These are phyloP conservation scores for Scenedesmus sp. DNA, from an alignment of 163 green algal species.

Conservation along the genomic window DNA sequence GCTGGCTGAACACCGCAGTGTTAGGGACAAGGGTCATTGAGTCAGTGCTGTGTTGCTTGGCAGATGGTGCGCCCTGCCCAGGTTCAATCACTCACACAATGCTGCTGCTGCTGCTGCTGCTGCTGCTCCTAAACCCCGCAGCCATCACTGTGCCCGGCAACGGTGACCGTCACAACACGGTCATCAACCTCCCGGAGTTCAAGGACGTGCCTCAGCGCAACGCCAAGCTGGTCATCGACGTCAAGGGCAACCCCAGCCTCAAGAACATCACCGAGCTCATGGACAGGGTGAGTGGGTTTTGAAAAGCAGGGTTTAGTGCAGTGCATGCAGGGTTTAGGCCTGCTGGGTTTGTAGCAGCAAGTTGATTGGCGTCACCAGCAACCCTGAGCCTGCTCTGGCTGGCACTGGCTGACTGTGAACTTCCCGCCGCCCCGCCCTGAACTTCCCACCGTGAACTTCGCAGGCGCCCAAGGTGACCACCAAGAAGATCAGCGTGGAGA, in stretches of 20 bases:
- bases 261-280: background rate
- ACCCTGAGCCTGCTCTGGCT: background rate
- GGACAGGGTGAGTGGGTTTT: background rate
- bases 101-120: background rate
- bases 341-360: background rate
- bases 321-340: background rate
- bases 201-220: background rate
- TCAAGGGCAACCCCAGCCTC: conserved; percentile 1
- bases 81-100: no score
- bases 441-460: background rate
- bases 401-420: background rate
- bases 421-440: background rate
- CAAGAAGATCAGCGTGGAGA: conserved; percentile 17
- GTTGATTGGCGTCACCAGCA: background rate
- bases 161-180: conserved; percentile 14
- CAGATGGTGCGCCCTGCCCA: no score
- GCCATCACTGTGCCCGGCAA: background rate
- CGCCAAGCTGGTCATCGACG: conserved; percentile 5
- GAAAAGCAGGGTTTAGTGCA: no score
- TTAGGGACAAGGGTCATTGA: no score
- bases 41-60: no score
- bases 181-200: conserved; percentile 26
- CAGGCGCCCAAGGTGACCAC: background rate
- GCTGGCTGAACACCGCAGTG: no score
- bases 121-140: background rate